Evolutionary conservation across 177 flowering plant genomes (phyloP).

Genomic region (Tripterygium wilfordii): DNA sequence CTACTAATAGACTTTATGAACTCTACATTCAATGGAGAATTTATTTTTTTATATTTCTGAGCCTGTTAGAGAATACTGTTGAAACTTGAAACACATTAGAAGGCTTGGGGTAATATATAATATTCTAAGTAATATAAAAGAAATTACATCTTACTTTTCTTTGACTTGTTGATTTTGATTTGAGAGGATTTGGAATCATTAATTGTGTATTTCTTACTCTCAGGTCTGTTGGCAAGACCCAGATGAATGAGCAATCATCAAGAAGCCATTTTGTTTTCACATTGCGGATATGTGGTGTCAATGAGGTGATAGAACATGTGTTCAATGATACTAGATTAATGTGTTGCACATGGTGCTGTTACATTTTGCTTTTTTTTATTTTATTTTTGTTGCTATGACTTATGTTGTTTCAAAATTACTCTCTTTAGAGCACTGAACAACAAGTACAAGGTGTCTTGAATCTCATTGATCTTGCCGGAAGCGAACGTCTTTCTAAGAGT

Average conservation of each 20-base stretch:
- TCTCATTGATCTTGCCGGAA: conserved; percentile 96
- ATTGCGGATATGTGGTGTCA: conserved; percentile 68
- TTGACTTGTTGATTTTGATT: not conserved
- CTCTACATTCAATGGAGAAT: too few relatives aligned
- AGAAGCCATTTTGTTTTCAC: conserved; percentile 92
- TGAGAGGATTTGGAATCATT: not conserved
- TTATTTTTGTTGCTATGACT: not conserved
- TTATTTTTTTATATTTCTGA: too few relatives aligned
- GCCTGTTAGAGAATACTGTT: too few relatives aligned
- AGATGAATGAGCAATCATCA: conserved; percentile 88
- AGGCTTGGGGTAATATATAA: too few relatives aligned
- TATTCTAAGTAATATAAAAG: too few relatives aligned
- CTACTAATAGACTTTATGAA: too few relatives aligned
- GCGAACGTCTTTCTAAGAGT: conserved; percentile 95
- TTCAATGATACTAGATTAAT: too few relatives aligned
- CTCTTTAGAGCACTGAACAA: conserved; percentile 73
- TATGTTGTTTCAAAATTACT: not conserved
- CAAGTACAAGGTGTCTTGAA: conserved; percentile 93
- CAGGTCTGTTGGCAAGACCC: conserved; percentile 84
- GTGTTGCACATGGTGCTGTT: too few relatives aligned
- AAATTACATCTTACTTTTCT: too few relatives aligned
- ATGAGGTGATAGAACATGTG: conserved; percentile 48
- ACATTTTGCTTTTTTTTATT: not conserved
- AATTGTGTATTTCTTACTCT: not conserved
- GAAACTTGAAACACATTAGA: too few relatives aligned